Conservation (phyloP, 768 basidiomycete genomes). For the Lactifluus volemus region DNA sequence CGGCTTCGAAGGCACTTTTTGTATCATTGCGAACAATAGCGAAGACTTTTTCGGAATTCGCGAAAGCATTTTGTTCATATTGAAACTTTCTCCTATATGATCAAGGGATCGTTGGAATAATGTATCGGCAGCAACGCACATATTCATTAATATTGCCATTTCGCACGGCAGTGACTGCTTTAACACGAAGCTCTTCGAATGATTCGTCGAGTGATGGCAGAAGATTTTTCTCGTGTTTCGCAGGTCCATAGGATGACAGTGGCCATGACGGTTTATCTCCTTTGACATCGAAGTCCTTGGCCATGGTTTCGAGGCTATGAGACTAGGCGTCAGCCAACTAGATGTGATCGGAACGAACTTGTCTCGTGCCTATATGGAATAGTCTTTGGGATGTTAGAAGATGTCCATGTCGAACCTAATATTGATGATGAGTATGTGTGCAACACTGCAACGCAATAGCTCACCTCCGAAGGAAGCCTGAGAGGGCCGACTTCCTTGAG, state of each 20-base stretch:
- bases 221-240: slow-evolving; percentile 61
- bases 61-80: slow-evolving; percentile 48
- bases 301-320: slow-evolving; percentile 50
- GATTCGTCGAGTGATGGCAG: slow-evolving; percentile 59
- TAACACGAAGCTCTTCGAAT: slow-evolving; percentile 66
- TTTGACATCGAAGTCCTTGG: slow-evolving; percentile 38
- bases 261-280: slow-evolving; percentile 69
- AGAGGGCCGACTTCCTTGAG: slow-evolving; percentile 21
- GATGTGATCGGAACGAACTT: background rate
- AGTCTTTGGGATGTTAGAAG: slow-evolving; percentile 4
- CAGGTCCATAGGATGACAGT: slow-evolving; percentile 67
- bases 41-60: slow-evolving; percentile 41
- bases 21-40: slow-evolving; percentile 36
- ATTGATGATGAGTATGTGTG: slow-evolving; percentile 11
- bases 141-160: slow-evolving; percentile 54
- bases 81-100: slow-evolving; percentile 28
- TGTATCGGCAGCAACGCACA: slow-evolving; percentile 34
- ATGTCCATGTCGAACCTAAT: slow-evolving; percentile 13
- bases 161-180: slow-evolving; percentile 45
- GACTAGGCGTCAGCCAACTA: background rate
- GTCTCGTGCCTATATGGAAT: slow-evolving; percentile 13
- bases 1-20: slow-evolving; percentile 36
- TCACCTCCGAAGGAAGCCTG: slow-evolving; percentile 36
- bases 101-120: background rate
- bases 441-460: slow-evolving; percentile 22